Conservation (phyloP, 1,139 yeast genomes). For the Candida gigantensis region DNA sequence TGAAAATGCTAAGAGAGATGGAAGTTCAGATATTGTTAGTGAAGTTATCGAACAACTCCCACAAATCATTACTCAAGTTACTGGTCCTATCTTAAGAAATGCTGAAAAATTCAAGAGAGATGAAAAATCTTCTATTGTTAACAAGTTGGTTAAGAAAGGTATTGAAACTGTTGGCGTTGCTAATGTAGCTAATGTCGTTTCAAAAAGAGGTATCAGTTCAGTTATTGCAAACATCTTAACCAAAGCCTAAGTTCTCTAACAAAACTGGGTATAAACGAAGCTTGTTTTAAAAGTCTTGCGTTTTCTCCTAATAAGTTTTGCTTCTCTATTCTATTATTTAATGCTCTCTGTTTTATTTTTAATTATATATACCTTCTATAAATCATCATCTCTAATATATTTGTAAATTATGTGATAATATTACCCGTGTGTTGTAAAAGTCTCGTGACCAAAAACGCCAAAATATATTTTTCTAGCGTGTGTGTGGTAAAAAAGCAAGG, state of each 20-base stretch:
- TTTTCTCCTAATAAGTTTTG: no score
- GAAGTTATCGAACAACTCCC: slow-evolving; percentile 1
- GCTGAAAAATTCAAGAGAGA: slow-evolving; percentile 3
- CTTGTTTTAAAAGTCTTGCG: no score
- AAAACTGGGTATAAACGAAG: no score
- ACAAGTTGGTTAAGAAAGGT: slow-evolving; percentile 4
- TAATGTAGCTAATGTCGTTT: slow-evolving; percentile 3
- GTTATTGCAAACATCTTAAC: background rate
- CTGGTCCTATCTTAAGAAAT: background rate
- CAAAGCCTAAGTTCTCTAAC: slow-evolving; percentile 1
- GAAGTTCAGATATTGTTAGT: slow-evolving; percentile 3
- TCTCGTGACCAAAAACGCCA: no score
- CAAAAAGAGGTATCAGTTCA: slow-evolving; percentile 4
- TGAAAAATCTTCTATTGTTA: background rate
- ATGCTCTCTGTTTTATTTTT: no score
- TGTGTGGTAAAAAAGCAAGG: no score
- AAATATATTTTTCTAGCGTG: no score
- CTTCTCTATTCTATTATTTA: no score
- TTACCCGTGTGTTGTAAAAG: no score
- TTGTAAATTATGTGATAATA: no score
- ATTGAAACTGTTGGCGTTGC: slow-evolving; percentile 5
- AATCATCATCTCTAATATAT: no score
- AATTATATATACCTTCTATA: no score
- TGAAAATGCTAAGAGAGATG: slow-evolving; percentile 1
- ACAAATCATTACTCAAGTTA: background rate